Evolutionary conservation across 2,329 filamentous ascomycete genomes (phyloP), one percentile per base, ranked within the genome.

Genomic region (Stemphylium vesicarium): DNA sequence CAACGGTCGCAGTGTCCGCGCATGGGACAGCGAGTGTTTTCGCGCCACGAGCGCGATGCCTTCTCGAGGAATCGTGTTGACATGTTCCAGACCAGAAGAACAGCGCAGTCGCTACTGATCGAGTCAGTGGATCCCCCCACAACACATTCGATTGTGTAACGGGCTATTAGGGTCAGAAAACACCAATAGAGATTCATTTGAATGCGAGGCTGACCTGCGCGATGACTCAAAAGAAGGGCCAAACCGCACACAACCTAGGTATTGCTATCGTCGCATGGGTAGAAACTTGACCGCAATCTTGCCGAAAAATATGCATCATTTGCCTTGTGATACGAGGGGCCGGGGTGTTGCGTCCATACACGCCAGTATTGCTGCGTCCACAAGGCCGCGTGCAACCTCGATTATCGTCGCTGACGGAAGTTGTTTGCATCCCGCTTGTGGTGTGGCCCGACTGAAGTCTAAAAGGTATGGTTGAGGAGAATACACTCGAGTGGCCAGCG

Each of bases 121-220:
- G 54, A 53, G 50, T 51, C 53, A 52, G 32, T 51, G n/a, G 20
- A 42, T 20, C 38, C 53, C 40, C 53, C 44, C 40, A 39, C 40
- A 42, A 53, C 29, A 40, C 49, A 36, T 43, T 35, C 32, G 22
- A 37, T 53, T 50, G 45, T 53, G 33, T 36, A 50, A 43, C 45
- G 41, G 29, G 33, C 44, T 45, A 18, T 36, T 18, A 22, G 31
- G 42, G 13, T 45, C 29, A 20, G 10, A 56, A 33, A 31, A 29
- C 16, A 38, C 45, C 18, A 49, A 29, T 39, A 24, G 26, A 24
- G 33, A 50, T 35, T 31, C 51, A 50, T 41, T 32, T 32, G 35
- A 42, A 31, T 49, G 40, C 13, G 15, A 44, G 31, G 31, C 29
- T 20, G 29, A 39, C 22, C 33, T 44, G 26, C 33, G 29, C 47